phyloP scores from a whole-genome alignment of 1,284 basidiomycete genomes.

The Phellinidium pouzarii region DNA sequence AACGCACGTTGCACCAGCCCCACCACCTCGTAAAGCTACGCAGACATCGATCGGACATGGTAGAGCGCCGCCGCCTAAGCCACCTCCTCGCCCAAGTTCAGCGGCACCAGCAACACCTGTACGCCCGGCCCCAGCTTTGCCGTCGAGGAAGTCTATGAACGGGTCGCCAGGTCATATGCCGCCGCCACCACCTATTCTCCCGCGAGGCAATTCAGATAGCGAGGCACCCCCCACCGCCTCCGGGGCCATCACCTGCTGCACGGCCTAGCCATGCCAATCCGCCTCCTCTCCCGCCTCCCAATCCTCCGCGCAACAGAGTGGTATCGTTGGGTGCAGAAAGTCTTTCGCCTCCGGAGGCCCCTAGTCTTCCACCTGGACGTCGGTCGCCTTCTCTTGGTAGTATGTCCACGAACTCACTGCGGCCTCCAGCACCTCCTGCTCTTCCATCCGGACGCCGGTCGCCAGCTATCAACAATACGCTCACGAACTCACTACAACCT shows the following conservation, averaged over 20 bases:
- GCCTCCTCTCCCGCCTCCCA: slow-evolving; percentile 21
- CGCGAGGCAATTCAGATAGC: slow-evolving; percentile 24
- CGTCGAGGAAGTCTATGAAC: slow-evolving; percentile 26
- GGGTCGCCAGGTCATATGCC: slow-evolving; percentile 34
- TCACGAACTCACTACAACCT: background rate
- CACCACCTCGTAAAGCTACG: slow-evolving; percentile 21
- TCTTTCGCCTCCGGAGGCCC: slow-evolving; percentile 8
- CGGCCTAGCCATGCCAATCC: slow-evolving; percentile 23
- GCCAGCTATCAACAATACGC: slow-evolving; percentile 19
- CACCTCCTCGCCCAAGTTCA: slow-evolving; percentile 29
- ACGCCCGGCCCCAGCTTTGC: slow-evolving; percentile 27
- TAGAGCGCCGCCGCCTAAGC: slow-evolving; percentile 26
- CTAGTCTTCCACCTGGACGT: slow-evolving; percentile 23
- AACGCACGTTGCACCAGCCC: slow-evolving; percentile 24
- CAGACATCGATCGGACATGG: slow-evolving; percentile 19
- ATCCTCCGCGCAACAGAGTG: slow-evolving; percentile 11
- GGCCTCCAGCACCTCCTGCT: slow-evolving; percentile 17
- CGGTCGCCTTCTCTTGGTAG: too few relatives aligned
- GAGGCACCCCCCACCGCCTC: slow-evolving; percentile 30
- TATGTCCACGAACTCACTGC: too few relatives aligned
- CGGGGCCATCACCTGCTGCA: slow-evolving; percentile 29
- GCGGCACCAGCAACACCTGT: slow-evolving; percentile 21
- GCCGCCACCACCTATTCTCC: slow-evolving; percentile 20
- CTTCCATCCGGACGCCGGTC: slow-evolving; percentile 24
- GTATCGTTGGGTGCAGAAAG: slow-evolving; percentile 10